Base-by-base conservation (phyloP, 208 protist genomes). In the Acanthamoeba triangularis region DNA sequence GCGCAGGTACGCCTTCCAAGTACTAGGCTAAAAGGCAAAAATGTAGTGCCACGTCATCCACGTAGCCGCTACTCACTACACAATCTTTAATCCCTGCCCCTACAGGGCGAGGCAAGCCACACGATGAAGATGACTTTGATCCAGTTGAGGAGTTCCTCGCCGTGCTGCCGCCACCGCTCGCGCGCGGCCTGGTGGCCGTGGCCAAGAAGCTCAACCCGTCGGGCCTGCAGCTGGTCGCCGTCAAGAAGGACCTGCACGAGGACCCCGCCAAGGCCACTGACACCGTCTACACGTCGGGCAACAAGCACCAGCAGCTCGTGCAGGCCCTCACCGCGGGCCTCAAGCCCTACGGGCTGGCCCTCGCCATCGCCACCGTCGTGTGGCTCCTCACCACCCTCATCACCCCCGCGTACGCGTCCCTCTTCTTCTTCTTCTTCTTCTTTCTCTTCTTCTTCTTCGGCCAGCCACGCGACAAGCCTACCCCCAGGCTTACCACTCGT, bases 151-250 rank as follows among this genome's bases (percentile, higher is more conserved):
- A 88, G 80, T 65, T 88, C 52, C 80, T 88, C 20, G 80, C 44
- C 4, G 41, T 63, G 6, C 41, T 88, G 41, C 80, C 80, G 13
- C 80, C 80, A 13, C 80, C 80, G 80, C 44, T 88, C 41, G 52
- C 80, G 23, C 80, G 52, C 18, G 28, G 25, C 80, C 80, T 88
- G 37, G 44, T 88, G 80, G 28, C 28, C 25, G 30, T 88, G 80
- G 80, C 41, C 80, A 88, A 88, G 80, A 88, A 88, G 80, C 41
- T 88, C 80, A 88, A 88, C 20, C 80, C 80, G 14, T 33, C 44
- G 28, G 52, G n/a, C 11, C 0, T 88, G 80, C 33, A 59, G 80
- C 30, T 88, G 23, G 52, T 88, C 30, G 80, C 30, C 23, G 80
- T 88, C 14, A 88, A 88, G 52, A 88, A 88, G 80, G 80, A 88